Percentiles rank a stretch among this genome's conserved stretches.
These are phyloP conservation scores for Penicillium antarcticum DNA, from an alignment of 495 filamentous ascomycete species.

Conservation along the genomic window DNA sequence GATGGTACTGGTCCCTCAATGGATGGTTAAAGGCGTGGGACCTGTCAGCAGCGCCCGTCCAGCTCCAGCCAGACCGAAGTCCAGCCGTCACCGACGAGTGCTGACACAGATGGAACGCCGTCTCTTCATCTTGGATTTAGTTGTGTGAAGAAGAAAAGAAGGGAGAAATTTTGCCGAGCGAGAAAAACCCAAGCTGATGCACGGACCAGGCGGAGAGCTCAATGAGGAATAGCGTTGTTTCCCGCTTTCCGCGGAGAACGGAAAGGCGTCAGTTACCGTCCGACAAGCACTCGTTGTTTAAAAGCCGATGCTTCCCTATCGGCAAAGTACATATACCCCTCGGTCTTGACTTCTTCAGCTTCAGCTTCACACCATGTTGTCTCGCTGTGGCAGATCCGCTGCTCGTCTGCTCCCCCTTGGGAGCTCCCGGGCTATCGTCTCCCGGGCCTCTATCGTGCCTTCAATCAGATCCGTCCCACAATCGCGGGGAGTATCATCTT, in stretches of 20 bases:
- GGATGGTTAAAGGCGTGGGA: constrained; percentile 50
- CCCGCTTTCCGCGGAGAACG: constrained; percentile 47
- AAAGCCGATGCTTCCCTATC: constrained; percentile 26
- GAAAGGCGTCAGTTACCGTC: constrained; percentile 16
- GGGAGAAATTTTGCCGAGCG: constrained; percentile 17
- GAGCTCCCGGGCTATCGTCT: constrained; percentile 22
- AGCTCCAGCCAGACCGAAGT: constrained; percentile 24
- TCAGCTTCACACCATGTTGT: constrained; percentile 33
- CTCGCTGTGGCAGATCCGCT: constrained; percentile 41
- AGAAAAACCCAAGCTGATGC: constrained; percentile 16
- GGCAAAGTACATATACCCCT: constrained; percentile 6
- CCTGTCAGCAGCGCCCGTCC: constrained; percentile 51
- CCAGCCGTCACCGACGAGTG: constrained; percentile 37
- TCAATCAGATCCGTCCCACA: constrained; percentile 16
- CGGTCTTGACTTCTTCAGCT: not conserved
- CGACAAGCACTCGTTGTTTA: constrained; percentile 22
- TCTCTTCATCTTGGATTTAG: constrained; percentile 57
- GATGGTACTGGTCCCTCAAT: constrained; percentile 42
- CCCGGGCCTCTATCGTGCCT: constrained; percentile 17
- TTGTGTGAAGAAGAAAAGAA: constrained; percentile 46
- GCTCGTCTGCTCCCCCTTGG: constrained; percentile 37
- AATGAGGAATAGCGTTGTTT: constrained; percentile 22
- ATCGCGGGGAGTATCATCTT: constrained; percentile 36
- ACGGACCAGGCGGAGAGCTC: constrained; percentile 32
- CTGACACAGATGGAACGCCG: constrained; percentile 41